phyloP scores from a whole-genome alignment of 305 asterid species.

The Solanum hybrid region DNA sequence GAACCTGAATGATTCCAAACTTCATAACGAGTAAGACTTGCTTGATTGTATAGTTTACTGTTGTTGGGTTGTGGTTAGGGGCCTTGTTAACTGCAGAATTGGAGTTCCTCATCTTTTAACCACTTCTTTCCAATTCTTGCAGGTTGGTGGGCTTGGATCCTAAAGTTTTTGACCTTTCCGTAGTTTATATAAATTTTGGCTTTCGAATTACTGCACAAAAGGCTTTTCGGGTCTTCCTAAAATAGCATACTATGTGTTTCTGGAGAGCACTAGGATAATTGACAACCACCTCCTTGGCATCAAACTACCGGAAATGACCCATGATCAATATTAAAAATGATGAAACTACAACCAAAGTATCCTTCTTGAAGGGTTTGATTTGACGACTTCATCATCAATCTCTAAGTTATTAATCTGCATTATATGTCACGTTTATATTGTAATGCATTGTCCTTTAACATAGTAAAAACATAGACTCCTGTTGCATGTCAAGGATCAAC shows the following conservation, averaged over 20 bases:
- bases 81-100: not conserved
- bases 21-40: not conserved
- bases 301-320: slow-evolving; percentile 1
- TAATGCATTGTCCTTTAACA: not conserved
- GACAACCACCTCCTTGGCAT: not conserved
- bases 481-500: not conserved
- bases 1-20: not conserved
- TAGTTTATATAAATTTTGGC: not conserved
- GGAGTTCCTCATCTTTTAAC: not conserved
- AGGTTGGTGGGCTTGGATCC: not conserved
- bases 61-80: not conserved
- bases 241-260: not conserved
- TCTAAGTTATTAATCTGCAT: not conserved
- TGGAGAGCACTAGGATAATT: not conserved
- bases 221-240: not conserved
- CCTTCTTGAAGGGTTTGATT: not conserved
- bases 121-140: not conserved
- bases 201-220: not conserved
- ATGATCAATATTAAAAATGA: not conserved
- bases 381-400: not conserved
- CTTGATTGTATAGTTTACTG: not conserved
- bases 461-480: not conserved
- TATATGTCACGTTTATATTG: not conserved
- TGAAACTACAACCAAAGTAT: not conserved
- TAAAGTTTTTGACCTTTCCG: not conserved